Evolutionary conservation across 768 basidiomycete genomes (phyloP).

Genomic region (Suillus occidentalis): DNA sequence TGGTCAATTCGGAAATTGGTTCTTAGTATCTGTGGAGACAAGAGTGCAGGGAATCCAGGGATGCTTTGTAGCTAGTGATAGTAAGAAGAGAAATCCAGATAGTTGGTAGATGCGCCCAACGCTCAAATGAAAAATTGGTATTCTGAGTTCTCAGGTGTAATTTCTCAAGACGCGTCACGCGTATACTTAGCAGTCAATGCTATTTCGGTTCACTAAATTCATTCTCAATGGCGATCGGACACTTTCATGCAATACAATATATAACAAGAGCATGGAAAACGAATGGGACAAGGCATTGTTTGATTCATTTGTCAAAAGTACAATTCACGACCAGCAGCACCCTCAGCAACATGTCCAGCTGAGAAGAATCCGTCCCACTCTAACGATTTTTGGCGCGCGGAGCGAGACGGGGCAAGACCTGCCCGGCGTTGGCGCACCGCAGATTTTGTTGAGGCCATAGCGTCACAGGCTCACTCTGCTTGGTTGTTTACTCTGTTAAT

Average conservation of each 20-base stretch:
- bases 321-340: constrained; percentile 9
- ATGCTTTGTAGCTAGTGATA: not conserved
- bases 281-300: constrained; percentile 8
- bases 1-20: not conserved
- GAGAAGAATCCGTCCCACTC: constrained; percentile 6
- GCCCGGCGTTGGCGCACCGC: constrained; percentile 7
- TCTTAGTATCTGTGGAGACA: not conserved
- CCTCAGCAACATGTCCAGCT: constrained; percentile 9
- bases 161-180: not conserved
- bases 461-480: constrained; percentile 30
- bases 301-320: constrained; percentile 13
- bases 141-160: too few species aligned
- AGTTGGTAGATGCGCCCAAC: not conserved
- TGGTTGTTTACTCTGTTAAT: constrained; percentile 37
- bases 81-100: not conserved
- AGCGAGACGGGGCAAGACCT: constrained; percentile 6
- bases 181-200: not conserved
- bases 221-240: not conserved
- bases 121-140: not conserved
- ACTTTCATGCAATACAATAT: not conserved
- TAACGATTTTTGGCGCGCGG: not conserved
- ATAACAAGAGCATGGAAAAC: not conserved
- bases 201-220: not conserved
- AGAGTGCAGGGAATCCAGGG: not conserved
- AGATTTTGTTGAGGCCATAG: constrained; percentile 5